Evolutionary conservation across 2,329 filamentous ascomycete genomes (phyloP).

Genomic region (Cadophora gregata): DNA sequence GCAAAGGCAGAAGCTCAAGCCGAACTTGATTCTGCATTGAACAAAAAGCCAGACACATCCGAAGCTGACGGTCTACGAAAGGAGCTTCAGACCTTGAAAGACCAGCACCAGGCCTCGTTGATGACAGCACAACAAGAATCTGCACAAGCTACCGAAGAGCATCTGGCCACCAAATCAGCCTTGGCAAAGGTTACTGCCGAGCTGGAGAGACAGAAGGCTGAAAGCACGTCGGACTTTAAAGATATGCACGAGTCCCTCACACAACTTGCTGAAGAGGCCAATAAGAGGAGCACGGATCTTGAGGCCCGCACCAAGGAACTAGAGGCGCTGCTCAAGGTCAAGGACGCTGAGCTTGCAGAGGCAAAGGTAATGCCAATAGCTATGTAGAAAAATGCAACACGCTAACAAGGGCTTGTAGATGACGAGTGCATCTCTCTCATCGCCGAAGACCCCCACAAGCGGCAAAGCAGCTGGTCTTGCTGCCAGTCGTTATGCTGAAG

Average conservation of each 20-base stretch:
- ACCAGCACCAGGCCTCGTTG: slow-evolving; percentile 53
- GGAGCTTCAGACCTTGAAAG: slow-evolving; percentile 56
- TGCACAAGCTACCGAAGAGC: slow-evolving; percentile 47
- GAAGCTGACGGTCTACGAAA: slow-evolving; percentile 58
- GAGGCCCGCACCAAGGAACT: slow-evolving; percentile 51
- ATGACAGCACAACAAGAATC: slow-evolving; percentile 44
- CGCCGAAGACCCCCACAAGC: slow-evolving; percentile 45
- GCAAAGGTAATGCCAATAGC: slow-evolving; percentile 56
- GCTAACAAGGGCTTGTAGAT: slow-evolving; percentile 47
- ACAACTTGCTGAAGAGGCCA: slow-evolving; percentile 62
- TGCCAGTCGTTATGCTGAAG: slow-evolving; percentile 59
- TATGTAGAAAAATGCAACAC: slow-evolving; percentile 19
- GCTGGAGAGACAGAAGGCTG: slow-evolving; percentile 57
- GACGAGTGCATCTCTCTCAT: slow-evolving; percentile 47
- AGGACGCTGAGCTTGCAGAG: slow-evolving; percentile 68
- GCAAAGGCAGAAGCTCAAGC: slow-evolving; percentile 53
- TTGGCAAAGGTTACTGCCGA: slow-evolving; percentile 58
- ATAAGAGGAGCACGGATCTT: slow-evolving; percentile 45
- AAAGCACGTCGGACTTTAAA: slow-evolving; percentile 58
- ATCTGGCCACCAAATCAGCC: slow-evolving; percentile 43
- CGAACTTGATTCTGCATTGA: slow-evolving; percentile 64
- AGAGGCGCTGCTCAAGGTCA: slow-evolving; percentile 52
- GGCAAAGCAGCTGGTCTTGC: slow-evolving; percentile 52
- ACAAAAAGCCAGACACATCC: slow-evolving; percentile 60
- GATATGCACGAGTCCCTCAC: slow-evolving; percentile 69